Evolutionary conservation across 2,329 filamentous ascomycete species (phyloP).

Genomic region (Alternaria burnsii): DNA sequence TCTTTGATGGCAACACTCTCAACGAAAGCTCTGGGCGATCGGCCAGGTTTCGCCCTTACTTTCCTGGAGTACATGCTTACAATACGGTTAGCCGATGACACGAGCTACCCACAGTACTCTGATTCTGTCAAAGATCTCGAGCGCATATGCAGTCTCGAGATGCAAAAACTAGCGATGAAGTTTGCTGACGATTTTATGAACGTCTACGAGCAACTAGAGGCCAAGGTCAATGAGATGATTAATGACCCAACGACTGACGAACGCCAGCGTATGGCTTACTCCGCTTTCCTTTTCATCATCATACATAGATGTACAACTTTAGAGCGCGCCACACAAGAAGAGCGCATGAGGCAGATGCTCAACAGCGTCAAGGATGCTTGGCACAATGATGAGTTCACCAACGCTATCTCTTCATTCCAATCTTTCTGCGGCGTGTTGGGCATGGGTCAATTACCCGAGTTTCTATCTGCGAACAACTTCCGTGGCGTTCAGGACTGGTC

Average conservation of each 20-base stretch:
- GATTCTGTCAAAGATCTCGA: conserved; percentile 92
- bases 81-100: conserved; percentile 77
- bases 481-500: conserved; percentile 86
- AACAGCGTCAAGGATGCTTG: conserved; percentile 83
- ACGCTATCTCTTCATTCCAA: conserved; percentile 75
- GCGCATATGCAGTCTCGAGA: conserved; percentile 81
- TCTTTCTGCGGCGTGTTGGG: conserved; percentile 83
- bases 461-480: conserved; percentile 76
- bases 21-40: conserved; percentile 78
- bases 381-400: conserved; percentile 74
- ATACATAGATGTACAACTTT: conserved; percentile 84
- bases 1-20: conserved; percentile 87
- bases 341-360: conserved; percentile 78
- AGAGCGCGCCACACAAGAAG: conserved; percentile 73
- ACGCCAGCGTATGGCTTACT: conserved; percentile 84
- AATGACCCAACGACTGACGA: conserved; percentile 77
- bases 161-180: conserved; percentile 86
- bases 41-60: conserved; percentile 82
- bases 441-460: conserved; percentile 80
- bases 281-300: conserved; percentile 92
- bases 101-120: conserved; percentile 76
- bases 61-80: conserved; percentile 91
- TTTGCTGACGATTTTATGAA: conserved; percentile 90
- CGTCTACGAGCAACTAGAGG: conserved; percentile 87
- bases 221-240: conserved; percentile 81